Evolutionary conservation across 2,329 filamentous ascomycete genomes (phyloP), one percentile per base, ranked within the genome.

Genomic region (Tricladium varicosporioides): DNA sequence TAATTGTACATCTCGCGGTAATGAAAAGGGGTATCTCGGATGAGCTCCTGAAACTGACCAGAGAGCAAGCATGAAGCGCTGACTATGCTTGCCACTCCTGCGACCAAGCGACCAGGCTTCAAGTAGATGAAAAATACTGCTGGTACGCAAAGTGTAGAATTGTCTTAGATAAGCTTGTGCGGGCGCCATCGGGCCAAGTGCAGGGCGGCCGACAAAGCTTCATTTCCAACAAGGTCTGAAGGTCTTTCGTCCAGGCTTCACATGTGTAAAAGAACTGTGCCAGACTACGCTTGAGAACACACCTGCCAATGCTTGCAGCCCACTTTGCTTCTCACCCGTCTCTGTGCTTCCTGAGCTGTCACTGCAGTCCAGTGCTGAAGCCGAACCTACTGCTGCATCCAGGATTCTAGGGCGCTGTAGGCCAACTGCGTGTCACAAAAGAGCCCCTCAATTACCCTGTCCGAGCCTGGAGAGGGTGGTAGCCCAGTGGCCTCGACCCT

Each of bases 161-260:
- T 31, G 31, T 43, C 40, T 51, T 51, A 51, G 43, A 56, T 48
- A 55, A 51, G 47, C 48, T 33, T n/a, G 45, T 2, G 16, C 33
- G 36, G 47, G 36, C 4, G 36, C 36, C 36, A n/a, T 40, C 36
- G 36, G 36, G 36, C 36, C 10, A 40, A n/a, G 22, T 27, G 36
- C 36, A 11, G 36, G 11, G 11, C 11, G n/a, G 36, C 11, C n/a
- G 2, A n/a, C 36, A 40, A 22, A 45, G 53, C 18, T 48, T 50
- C 47, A 55, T 55, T 45, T 50, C 53, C 36, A n/a, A 10, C 36
- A 40, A 36, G 22, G 27, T 7, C 32, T 5, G 27, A 5, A 33
- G 46, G 53, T 22, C 19, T n/a, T 10, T 42, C 40, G 22, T 27
- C 22, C 22, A 27, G 22, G 43, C 32, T 49, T 49, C 44, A 48